Conservation (phyloP, 352 stramenopile genomes). For the Aphanomyces euteiches region DNA sequence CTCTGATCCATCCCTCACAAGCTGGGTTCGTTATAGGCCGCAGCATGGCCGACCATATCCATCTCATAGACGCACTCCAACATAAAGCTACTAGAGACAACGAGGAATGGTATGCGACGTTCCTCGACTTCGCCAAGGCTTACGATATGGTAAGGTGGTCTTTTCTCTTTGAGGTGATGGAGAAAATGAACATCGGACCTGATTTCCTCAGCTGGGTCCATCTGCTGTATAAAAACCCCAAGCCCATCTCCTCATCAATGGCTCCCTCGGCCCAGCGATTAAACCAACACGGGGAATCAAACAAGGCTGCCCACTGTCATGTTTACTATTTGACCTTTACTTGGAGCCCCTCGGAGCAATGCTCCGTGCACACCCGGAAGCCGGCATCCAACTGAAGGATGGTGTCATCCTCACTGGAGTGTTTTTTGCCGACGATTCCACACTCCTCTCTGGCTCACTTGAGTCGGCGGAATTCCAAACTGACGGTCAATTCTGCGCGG, state of each 20-base stretch:
- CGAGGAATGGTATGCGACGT: slow-evolving; percentile 22
- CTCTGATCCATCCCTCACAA: slow-evolving; percentile 32
- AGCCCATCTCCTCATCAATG: slow-evolving; percentile 30
- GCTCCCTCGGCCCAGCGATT: slow-evolving; percentile 10
- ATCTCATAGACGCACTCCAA: slow-evolving; percentile 31
- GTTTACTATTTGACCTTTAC: slow-evolving; percentile 28
- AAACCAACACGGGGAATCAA: slow-evolving; percentile 28
- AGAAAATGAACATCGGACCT: slow-evolving; percentile 31
- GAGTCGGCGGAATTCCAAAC: slow-evolving; percentile 7
- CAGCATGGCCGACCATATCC: slow-evolving; percentile 31
- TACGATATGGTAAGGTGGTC: slow-evolving; percentile 33
- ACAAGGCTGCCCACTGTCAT: slow-evolving; percentile 31
- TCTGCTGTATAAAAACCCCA: slow-evolving; percentile 30
- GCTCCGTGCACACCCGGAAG: slow-evolving; percentile 15
- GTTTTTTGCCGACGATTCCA: slow-evolving; percentile 35
- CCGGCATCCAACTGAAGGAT: not conserved
- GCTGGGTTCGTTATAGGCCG: slow-evolving; percentile 31
- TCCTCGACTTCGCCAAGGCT: slow-evolving; percentile 36
- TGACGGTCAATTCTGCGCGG: slow-evolving; percentile 31
- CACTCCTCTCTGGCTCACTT: slow-evolving; percentile 10
- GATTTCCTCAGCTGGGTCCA: slow-evolving; percentile 30
- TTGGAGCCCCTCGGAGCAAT: slow-evolving; percentile 25
- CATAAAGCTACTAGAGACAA: slow-evolving; percentile 24
- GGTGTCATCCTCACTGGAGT: slow-evolving; percentile 9
- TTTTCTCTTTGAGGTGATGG: slow-evolving; percentile 31